These are phyloP conservation scores for Omphalotus guepiniiformis DNA, from an alignment of 768 basidiomycete species.

Conservation along the genomic window DNA sequence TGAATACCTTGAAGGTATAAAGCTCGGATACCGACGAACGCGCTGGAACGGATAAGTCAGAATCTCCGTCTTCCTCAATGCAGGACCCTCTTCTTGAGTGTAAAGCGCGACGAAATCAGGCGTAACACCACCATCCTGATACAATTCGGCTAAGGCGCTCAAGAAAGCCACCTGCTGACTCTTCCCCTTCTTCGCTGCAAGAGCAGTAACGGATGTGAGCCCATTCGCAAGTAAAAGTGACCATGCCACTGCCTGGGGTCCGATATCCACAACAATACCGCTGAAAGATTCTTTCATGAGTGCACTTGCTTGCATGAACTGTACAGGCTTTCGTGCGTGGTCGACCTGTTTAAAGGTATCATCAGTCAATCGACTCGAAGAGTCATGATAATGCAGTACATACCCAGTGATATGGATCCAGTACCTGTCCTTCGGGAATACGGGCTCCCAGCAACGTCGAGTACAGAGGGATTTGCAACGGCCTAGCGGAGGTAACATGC, in stretches of 20 bases:
- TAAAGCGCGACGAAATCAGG: slow-evolving; percentile 23
- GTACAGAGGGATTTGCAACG: slow-evolving; percentile 24
- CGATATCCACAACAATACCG: slow-evolving; percentile 29
- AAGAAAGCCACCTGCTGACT: slow-evolving; percentile 29
- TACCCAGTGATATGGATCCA: too few relatives aligned
- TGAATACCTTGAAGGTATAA: slow-evolving; percentile 21
- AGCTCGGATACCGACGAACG: slow-evolving; percentile 27
- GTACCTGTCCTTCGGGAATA: slow-evolving; percentile 16
- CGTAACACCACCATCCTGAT: slow-evolving; percentile 23
- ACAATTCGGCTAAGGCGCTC: slow-evolving; percentile 21
- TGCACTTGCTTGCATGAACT: slow-evolving; percentile 24
- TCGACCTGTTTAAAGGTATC: slow-evolving; percentile 20
- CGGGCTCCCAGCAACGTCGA: slow-evolving; percentile 27
- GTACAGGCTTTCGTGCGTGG: slow-evolving; percentile 29
- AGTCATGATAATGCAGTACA: slow-evolving; percentile 26
- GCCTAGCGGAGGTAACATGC: slow-evolving; percentile 14
- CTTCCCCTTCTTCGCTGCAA: slow-evolving; percentile 26
- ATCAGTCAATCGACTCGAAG: background rate
- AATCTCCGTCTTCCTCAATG: slow-evolving; percentile 22
- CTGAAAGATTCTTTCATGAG: slow-evolving; percentile 17
- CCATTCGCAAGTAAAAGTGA: slow-evolving; percentile 25
- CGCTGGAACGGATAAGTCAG: slow-evolving; percentile 36
- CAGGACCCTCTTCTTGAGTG: slow-evolving; percentile 6
- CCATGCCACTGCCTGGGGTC: slow-evolving; percentile 30
- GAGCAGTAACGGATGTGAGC: slow-evolving; percentile 20